These are phyloP conservation scores for Schizosaccharomyces lindneri DNA, from an alignment of 805 yeast genomes.

Conservation along the genomic window DNA sequence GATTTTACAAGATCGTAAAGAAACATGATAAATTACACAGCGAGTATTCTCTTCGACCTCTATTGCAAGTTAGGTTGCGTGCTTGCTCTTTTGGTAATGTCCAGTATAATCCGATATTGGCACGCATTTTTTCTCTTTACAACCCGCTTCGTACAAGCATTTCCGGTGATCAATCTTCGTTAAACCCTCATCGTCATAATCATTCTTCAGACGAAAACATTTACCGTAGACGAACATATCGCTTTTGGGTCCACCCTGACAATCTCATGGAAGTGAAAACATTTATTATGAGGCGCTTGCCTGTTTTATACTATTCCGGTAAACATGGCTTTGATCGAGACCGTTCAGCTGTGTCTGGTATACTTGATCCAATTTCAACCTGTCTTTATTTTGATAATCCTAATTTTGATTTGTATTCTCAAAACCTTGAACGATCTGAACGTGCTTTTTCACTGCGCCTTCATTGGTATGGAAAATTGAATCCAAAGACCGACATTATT, in stretches of 20 bases:
- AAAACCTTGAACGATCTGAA: conserved; percentile 28
- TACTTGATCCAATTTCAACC: conserved; percentile 56
- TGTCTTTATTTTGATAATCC: conserved; percentile 71
- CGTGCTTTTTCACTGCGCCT: conserved; percentile 49
- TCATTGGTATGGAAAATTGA: conserved; percentile 72
- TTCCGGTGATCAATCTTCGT: background rate
- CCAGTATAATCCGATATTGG: background rate
- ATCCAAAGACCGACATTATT: conserved; percentile 50
- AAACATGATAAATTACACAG: conserved; percentile 85
- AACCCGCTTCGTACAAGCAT: conserved; percentile 11
- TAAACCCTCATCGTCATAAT: background rate
- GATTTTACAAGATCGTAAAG: conserved; percentile 80
- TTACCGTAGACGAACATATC: conserved; percentile 27
- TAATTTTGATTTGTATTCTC: conserved; percentile 62
- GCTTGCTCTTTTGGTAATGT: conserved; percentile 29
- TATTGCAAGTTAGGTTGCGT: conserved; percentile 66
- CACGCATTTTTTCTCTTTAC: conserved; percentile 61
- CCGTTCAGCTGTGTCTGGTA: conserved; percentile 7
- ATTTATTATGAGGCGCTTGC: conserved; percentile 76
- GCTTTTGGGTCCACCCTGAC: conserved; percentile 95
- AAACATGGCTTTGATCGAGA: conserved; percentile 16
- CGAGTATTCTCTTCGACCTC: conserved; percentile 67
- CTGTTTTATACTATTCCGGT: conserved; percentile 47
- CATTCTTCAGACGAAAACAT: conserved; percentile 3
- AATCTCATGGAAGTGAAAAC: conserved; percentile 92